Evolutionary conservation across 495 filamentous ascomycete genomes (phyloP).

Genomic region (Aspergillus taichungensis): DNA sequence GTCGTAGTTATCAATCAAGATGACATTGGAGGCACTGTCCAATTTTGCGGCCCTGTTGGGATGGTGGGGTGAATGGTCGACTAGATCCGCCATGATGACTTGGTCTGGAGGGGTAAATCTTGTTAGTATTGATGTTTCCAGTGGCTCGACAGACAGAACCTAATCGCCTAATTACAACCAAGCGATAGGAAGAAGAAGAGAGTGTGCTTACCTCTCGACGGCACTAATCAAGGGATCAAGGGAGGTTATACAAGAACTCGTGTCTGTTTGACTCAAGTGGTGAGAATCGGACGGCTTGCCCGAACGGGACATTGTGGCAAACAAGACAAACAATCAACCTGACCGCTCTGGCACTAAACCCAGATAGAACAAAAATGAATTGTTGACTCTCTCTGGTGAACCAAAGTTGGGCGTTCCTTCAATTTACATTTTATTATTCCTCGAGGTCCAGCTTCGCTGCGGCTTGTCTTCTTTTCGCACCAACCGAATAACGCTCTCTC

Average conservation of each 20-base stretch:
- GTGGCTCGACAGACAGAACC: no score
- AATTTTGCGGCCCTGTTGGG: conserved; percentile 59
- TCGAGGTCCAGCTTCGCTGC: conserved; percentile 2
- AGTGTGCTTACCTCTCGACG: background rate
- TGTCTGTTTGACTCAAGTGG: background rate
- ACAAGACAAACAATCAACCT: conserved; percentile 10
- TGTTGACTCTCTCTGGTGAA: conserved; percentile 18
- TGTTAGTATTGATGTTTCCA: no score
- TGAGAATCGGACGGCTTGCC: conserved; percentile 9
- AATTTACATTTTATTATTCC: conserved; percentile 18
- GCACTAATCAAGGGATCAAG: background rate
- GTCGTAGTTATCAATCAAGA: conserved; percentile 98
- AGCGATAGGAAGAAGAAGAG: background rate
- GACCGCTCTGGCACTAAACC: conserved; percentile 32
- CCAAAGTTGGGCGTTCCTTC: conserved; percentile 9
- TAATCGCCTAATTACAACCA: no score
- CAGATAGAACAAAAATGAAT: conserved; percentile 34
- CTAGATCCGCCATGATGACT: conserved; percentile 43
- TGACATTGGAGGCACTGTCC: conserved; percentile 73
- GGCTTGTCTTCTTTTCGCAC: background rate
- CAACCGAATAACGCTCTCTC: conserved; percentile 2
- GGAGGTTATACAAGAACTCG: no score
- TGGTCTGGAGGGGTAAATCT: background rate
- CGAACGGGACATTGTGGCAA: conserved; percentile 2
- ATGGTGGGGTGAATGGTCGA: conserved; percentile 82